phyloP scores from a whole-genome alignment of 768 basidiomycete genomes.

The Pulveroboletus sp. region DNA sequence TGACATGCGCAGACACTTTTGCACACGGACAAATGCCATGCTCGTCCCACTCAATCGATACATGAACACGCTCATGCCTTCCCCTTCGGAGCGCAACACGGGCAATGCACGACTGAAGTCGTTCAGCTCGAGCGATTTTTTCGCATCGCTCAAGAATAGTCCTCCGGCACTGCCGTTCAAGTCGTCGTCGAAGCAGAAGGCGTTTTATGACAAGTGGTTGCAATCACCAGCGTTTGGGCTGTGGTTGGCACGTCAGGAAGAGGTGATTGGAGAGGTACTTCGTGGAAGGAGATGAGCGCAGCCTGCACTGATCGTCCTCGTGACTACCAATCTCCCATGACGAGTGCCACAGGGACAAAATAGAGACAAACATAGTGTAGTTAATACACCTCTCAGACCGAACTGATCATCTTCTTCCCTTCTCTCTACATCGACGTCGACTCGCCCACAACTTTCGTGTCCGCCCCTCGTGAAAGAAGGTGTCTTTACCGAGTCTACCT shows the following conservation, averaged over 20 bases:
- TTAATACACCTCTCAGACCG: slow-evolving; percentile 14
- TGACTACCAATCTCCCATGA: neutral
- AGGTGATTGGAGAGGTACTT: slow-evolving; percentile 58
- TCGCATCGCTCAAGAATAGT: slow-evolving; percentile 65
- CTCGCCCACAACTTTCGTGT: slow-evolving; percentile 2
- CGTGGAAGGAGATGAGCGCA: slow-evolving; percentile 15
- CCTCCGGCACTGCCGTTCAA: slow-evolving; percentile 75
- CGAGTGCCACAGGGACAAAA: slow-evolving; percentile 23
- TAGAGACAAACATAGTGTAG: slow-evolving; percentile 21
- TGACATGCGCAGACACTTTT: slow-evolving; percentile 75
- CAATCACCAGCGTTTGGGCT: slow-evolving; percentile 72
- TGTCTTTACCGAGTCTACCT: slow-evolving; percentile 15
- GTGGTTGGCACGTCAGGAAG: slow-evolving; percentile 76
- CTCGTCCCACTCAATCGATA: slow-evolving; percentile 90
- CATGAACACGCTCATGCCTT: slow-evolving; percentile 81
- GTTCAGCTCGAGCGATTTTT: slow-evolving; percentile 65
- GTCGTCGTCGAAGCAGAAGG: slow-evolving; percentile 54
- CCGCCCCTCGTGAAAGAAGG: slow-evolving; percentile 6
- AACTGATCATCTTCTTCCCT: slow-evolving; percentile 5
- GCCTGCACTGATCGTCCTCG: too few relatives aligned
- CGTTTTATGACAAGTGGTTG: slow-evolving; percentile 77
- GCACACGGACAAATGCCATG: slow-evolving; percentile 77
- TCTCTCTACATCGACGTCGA: slow-evolving; percentile 13
- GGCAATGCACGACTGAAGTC: slow-evolving; percentile 49
- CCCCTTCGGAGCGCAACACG: slow-evolving; percentile 43